These are phyloP conservation scores for Furcasterigmium furcatum DNA, from an alignment of 2,329 filamentous ascomycete species.

Conservation along the genomic window DNA sequence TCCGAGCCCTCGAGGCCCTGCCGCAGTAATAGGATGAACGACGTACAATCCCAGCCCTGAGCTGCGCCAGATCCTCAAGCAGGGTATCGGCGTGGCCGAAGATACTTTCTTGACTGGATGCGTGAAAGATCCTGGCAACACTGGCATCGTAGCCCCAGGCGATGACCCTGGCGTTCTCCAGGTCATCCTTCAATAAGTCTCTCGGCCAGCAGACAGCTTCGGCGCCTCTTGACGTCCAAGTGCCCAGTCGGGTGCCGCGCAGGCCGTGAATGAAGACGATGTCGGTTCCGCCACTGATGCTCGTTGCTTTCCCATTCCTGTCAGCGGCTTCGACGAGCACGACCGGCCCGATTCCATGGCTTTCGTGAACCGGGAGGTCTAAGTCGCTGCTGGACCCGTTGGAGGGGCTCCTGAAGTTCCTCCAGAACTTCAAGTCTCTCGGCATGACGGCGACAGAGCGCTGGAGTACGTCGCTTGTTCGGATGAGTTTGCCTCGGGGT, in stretches of 20 bases:
- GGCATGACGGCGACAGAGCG: too few relatives aligned
- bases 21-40: too few relatives aligned
- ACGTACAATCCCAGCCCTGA: not conserved
- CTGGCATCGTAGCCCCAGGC: not conserved
- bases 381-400: too few relatives aligned
- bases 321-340: too few relatives aligned
- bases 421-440: too few relatives aligned
- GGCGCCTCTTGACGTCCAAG: not conserved
- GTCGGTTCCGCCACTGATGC: not conserved
- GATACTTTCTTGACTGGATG: conserved; percentile 3
- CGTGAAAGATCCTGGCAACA: not conserved
- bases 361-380: too few relatives aligned
- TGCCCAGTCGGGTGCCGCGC: not conserved
- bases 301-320: too few relatives aligned
- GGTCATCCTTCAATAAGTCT: not conserved
- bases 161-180: not conserved
- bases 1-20: too few relatives aligned
- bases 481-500: too few relatives aligned
- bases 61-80: conserved; percentile 4
- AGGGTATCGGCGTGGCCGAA: conserved; percentile 8
- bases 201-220: not conserved
- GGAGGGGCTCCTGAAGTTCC: too few relatives aligned
- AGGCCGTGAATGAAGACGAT: conserved; percentile 1
- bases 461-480: too few relatives aligned
- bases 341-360: too few relatives aligned